Percentiles rank a stretch among this genome's conserved stretches.
phyloP scores from a whole-genome alignment of 169 alveolate genomes.

The Plasmodium yoelii region DNA sequence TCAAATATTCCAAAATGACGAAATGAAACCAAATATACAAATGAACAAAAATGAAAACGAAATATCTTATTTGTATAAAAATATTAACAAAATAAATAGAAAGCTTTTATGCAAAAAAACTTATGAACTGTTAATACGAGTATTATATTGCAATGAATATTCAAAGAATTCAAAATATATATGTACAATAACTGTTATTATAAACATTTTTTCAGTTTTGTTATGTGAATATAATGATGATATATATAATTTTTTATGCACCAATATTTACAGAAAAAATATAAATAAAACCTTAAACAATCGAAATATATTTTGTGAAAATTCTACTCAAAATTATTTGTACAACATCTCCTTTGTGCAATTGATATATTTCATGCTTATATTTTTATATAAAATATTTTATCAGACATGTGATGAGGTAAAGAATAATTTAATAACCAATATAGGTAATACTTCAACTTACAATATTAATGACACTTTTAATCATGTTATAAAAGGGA shows the following conservation, averaged over 20 bases:
- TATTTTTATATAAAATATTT: slow-evolving; percentile 64
- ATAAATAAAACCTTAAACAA: slow-evolving; percentile 16
- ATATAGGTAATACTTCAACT: background rate
- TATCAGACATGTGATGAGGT: slow-evolving; percentile 23
- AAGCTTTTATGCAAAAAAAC: slow-evolving; percentile 3
- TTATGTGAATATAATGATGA: slow-evolving; percentile 57
- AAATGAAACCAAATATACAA: background rate
- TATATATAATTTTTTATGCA: slow-evolving; percentile 29
- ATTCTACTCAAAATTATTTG: slow-evolving; percentile 12
- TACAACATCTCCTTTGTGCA: slow-evolving; percentile 74
- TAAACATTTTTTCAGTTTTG: slow-evolving; percentile 58
- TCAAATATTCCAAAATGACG: too few species aligned
- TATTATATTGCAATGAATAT: slow-evolving; percentile 53
- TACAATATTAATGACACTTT: background rate
- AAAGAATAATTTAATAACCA: background rate
- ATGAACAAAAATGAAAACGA: slow-evolving; percentile 1
- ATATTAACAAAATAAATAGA: slow-evolving; percentile 43
- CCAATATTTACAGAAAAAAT: slow-evolving; percentile 37
- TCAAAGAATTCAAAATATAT: slow-evolving; percentile 52
- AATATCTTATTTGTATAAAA: slow-evolving; percentile 13
- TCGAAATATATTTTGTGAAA: slow-evolving; percentile 18
- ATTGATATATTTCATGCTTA: slow-evolving; percentile 67
- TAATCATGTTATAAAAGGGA: background rate
- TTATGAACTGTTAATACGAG: slow-evolving; percentile 26
- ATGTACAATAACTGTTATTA: slow-evolving; percentile 54